Evolutionary conservation across 495 filamentous ascomycete species (phyloP).

Genomic region (Umbilicaria muhlenbergii): DNA sequence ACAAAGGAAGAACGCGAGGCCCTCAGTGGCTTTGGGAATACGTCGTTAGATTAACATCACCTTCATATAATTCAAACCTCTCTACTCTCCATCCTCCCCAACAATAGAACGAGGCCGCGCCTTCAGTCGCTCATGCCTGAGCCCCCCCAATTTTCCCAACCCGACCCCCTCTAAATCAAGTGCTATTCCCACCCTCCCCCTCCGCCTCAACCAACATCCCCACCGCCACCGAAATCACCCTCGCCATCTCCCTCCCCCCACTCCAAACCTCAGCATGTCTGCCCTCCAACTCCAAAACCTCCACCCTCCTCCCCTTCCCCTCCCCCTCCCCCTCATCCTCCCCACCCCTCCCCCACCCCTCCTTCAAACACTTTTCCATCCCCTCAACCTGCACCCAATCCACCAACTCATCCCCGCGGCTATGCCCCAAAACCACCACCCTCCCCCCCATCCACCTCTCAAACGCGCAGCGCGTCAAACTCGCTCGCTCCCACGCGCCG

Average conservation of each 20-base stretch:
- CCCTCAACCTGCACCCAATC: constrained; percentile 30
- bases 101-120: too few relatives aligned
- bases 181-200: not conserved
- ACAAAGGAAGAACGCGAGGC: too few relatives aligned
- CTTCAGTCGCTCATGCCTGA: too few relatives aligned
- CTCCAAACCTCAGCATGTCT: constrained; percentile 49
- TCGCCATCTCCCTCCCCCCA: constrained; percentile 33
- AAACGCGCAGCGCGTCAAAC: constrained; percentile 25
- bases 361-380: constrained; percentile 25
- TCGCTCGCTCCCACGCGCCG: constrained; percentile 32
- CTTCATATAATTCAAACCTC: too few relatives aligned
- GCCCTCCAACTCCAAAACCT: constrained; percentile 35
- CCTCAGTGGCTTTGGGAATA: too few relatives aligned
- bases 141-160: too few relatives aligned
- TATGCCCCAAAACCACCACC: constrained; percentile 42
- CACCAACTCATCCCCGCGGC: constrained; percentile 44
- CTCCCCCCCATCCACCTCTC: constrained; percentile 20
- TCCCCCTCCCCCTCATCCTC: constrained; percentile 11
- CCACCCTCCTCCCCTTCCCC: constrained; percentile 16
- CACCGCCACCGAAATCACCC: constrained; percentile 34
- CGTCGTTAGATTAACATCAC: too few relatives aligned
- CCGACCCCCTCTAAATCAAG: too few relatives aligned
- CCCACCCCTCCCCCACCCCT: constrained; percentile 17
- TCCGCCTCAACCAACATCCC: constrained; percentile 33
- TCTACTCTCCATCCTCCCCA: too few relatives aligned